Percentiles rank a stretch among this genome's conserved stretches.
phyloP scores from a whole-genome alignment of 345 rosid genomes.

The Linum usitatissimum region DNA sequence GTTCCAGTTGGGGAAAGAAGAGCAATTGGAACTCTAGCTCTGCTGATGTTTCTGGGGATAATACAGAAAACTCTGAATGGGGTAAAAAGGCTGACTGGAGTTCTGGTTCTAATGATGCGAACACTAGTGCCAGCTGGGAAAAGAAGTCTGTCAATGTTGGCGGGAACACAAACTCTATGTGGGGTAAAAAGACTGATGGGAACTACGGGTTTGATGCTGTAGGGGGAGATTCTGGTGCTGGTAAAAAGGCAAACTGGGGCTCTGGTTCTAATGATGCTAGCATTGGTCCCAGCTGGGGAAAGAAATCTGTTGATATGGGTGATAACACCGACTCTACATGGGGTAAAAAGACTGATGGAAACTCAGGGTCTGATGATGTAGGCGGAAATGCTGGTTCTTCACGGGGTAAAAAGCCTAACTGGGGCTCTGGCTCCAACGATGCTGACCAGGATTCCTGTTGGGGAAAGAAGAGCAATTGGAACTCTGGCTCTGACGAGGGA shows the following conservation, averaged over 20 bases:
- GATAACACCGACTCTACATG: no score
- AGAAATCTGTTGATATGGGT: no score
- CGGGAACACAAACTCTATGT: no score
- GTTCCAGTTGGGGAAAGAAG: conserved; percentile 10
- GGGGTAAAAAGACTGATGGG: no score
- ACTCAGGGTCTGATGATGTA: conserved; percentile 4
- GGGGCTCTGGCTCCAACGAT: conserved; percentile 8
- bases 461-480: conserved; percentile 2
- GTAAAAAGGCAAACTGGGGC: conserved; percentile 5
- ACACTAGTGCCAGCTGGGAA: neutral
- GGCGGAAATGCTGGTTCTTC: conserved; percentile 4
- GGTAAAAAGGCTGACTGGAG: conserved; percentile 7
- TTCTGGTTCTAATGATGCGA: conserved; percentile 12
- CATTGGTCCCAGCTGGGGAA: no score
- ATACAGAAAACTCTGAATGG: conserved; percentile 8
- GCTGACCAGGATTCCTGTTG: neutral
- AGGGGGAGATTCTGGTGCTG: neutral
- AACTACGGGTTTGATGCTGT: conserved; percentile 13
- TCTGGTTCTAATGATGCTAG: conserved; percentile 11
- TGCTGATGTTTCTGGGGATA: neutral
- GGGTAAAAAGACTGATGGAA: no score
- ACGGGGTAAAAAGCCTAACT: conserved; percentile 10
- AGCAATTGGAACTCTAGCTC: conserved; percentile 12
- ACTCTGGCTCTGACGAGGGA: neutral
- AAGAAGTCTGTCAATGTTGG: no score